Conservation (phyloP, 202 grass and related monocot species). For the Carex arenaria region DNA sequence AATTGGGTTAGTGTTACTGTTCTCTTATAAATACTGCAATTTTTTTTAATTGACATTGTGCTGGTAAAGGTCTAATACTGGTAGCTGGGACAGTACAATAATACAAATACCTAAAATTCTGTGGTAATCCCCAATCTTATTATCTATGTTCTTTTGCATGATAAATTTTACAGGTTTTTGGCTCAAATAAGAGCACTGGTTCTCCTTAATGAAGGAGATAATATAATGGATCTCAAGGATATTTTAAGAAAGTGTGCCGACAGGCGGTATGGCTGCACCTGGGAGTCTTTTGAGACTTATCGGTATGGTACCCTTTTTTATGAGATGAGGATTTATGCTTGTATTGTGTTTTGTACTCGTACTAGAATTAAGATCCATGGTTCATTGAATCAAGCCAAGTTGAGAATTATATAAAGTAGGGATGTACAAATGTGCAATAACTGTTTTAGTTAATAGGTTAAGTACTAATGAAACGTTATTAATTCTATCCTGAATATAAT, state of each 20-base stretch:
- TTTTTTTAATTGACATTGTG: not conserved
- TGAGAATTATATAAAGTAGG: not conserved
- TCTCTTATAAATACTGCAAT: not conserved
- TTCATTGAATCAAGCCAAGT: not conserved
- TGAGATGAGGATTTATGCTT: not conserved
- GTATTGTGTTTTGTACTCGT: not conserved
- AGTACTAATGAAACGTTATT: not conserved
- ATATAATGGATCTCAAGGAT: slow-evolving; percentile 26
- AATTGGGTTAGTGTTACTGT: slow-evolving; percentile 40
- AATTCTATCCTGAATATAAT: not conserved
- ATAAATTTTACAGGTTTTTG: slow-evolving; percentile 49
- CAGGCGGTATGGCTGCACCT: slow-evolving; percentile 56
- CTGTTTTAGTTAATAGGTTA: not conserved
- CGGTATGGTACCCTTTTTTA: not conserved
- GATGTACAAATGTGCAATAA: not conserved
- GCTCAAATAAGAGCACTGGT: slow-evolving; percentile 66
- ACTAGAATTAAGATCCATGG: not conserved
- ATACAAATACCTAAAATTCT: not conserved
- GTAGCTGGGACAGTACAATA: not conserved
- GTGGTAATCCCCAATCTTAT: not conserved
- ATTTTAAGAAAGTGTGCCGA: slow-evolving; percentile 52
- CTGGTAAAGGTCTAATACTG: not conserved
- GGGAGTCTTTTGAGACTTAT: slow-evolving; percentile 63
- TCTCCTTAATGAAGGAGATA: slow-evolving; percentile 40
- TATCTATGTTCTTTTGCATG: slow-evolving; percentile 1